Base-by-base conservation (phyloP, 75 land plant species). In the Isoetes taiwanensis region DNA sequence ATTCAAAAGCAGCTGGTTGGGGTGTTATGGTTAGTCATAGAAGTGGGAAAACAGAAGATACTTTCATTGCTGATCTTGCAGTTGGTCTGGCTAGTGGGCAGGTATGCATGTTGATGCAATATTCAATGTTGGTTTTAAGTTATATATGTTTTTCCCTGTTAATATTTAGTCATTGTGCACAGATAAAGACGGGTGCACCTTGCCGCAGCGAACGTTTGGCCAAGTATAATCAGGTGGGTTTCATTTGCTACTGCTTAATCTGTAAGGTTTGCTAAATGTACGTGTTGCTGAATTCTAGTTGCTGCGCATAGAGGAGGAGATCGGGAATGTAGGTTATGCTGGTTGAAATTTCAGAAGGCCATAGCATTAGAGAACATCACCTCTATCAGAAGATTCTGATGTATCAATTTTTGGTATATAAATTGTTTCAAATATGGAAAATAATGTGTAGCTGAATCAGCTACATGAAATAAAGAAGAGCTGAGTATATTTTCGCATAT, bases 221-320 rank as follows among this genome's bases (percentile, higher is more conserved):
- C 5, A 46, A 46, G 16, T 46, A 46, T 19, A 46, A 46, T n/a
- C 50, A 46, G 50, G 50, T 46, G n/a, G n/a, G n/a, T n/a, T n/a
- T n/a, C n/a, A n/a, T n/a, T n/a, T n/a, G n/a, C n/a, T n/a, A n/a
- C n/a, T n/a, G n/a, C n/a, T n/a, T n/a, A n/a, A n/a, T n/a, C n/a
- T n/a, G n/a, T n/a, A n/a, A n/a, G n/a, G n/a, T n/a, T n/a, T n/a
- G n/a, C n/a, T n/a, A n/a, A n/a, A n/a, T n/a, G n/a, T n/a, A n/a
- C n/a, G n/a, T 28, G 26, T 28, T 54, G 56, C 23, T n/a, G 56
- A 2, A 54, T 54, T 73, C 34, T 71, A 90, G 97, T 79, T 90
- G 62, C 61, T 90, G 53, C 87, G 97, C 27, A 90, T 90, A 63
- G 97, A 90, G 63, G 97, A 90, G 65, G 97, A 90, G 71, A 75